phyloP scores from a whole-genome alignment of 352 stramenopile genomes.

The Phytophthora rubi region DNA sequence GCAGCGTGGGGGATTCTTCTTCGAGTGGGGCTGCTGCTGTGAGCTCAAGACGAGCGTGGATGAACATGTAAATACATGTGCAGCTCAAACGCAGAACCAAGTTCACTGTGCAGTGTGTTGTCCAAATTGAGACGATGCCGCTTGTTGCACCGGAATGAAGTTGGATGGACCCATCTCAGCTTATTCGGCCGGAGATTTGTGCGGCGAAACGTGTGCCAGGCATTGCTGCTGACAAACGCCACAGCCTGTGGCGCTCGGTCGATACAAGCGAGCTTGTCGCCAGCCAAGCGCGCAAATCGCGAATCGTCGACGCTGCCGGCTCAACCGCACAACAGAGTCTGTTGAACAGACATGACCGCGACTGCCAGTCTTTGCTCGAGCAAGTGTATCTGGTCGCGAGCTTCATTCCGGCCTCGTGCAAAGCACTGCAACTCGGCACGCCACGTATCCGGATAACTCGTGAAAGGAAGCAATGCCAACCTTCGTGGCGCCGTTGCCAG shows the following conservation, averaged over 20 bases:
- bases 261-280: neutral
- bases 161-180: neutral
- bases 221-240: neutral
- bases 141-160: neutral
- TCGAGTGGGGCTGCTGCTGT: too few species aligned
- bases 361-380: neutral
- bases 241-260: too few species aligned
- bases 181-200: neutral
- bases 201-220: neutral
- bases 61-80: too few species aligned
- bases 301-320: neutral
- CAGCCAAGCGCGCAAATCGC: neutral
- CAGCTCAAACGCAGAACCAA: too few species aligned
- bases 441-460: too few species aligned
- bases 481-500: too few species aligned
- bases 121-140: too few species aligned
- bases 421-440: neutral
- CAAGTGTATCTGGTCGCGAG: neutral
- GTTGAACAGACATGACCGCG: too few species aligned
- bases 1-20: too few species aligned
- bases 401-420: constrained; percentile 8
- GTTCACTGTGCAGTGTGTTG: too few species aligned
- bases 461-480: too few species aligned
- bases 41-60: too few species aligned
- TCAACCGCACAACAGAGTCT: neutral